These are phyloP conservation scores for Calonectria honghensis DNA, from an alignment of 2,329 filamentous ascomycete species.

Conservation along the genomic window DNA sequence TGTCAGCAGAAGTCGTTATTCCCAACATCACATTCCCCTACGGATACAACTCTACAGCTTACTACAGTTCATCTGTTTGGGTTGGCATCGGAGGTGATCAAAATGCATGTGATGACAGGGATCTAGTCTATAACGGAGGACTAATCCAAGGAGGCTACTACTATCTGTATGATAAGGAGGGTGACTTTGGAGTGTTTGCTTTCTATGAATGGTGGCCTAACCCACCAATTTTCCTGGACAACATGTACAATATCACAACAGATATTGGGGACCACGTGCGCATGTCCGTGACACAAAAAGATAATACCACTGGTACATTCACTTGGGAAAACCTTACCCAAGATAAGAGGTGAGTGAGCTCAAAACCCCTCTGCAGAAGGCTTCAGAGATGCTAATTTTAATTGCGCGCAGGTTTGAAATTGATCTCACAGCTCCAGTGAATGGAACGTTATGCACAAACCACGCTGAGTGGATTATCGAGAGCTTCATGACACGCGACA, in stretches of 20 bases:
- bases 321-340: constrained; percentile 36
- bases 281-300: constrained; percentile 35
- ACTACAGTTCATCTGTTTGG: constrained; percentile 37
- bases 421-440: constrained; percentile 22
- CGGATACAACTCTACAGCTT: constrained; percentile 36
- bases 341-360: constrained; percentile 10
- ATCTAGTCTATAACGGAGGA: constrained; percentile 4
- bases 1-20: constrained; percentile 35
- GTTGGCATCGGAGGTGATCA: constrained; percentile 35
- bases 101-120: constrained; percentile 28
- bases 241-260: constrained; percentile 25
- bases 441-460: constrained; percentile 35
- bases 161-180: constrained; percentile 32
- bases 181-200: constrained; percentile 37
- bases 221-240: constrained; percentile 26
- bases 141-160: constrained; percentile 36
- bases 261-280: constrained; percentile 38
- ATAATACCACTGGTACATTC: constrained; percentile 32
- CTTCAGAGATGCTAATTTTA: not conserved
- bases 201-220: constrained; percentile 40
- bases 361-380: too few relatives aligned
- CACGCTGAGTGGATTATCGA: constrained; percentile 38
- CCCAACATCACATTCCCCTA: constrained; percentile 40
- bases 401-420: constrained; percentile 20
- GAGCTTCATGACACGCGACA: constrained; percentile 32